Base-by-base conservation (phyloP, 2,329 filamentous ascomycete genomes). In the Zymoseptoria crescenta region DNA sequence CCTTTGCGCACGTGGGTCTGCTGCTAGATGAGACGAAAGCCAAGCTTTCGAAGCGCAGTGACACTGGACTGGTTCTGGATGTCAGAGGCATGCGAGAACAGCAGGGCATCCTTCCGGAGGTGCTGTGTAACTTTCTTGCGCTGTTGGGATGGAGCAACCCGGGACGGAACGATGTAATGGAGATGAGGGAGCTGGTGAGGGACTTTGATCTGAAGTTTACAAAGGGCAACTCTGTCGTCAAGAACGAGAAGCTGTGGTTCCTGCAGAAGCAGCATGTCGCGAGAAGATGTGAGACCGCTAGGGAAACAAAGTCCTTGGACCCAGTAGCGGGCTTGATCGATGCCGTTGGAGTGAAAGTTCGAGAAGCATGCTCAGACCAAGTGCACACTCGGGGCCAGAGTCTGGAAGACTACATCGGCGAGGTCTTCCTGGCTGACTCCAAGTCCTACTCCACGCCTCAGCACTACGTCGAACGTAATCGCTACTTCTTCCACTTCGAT, bases 201-300 rank as follows among this genome's bases (percentile, higher is more conserved):
- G 60, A 90, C 83, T 93, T 96, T 71, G 85, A 86, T 52, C 80
- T 96, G 64, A 91, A 91, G 69, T 95, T 96, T 75, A 97, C 91
- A 2, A 89, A 88, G 67, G 93, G 93, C 8, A 92, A 96, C 72
- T 90, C 92, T 6, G 87, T 88, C 13, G 89, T 96, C 19, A 85
- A 88, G 20, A 82, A 87, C 55, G 84, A 86, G 54, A 99, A 97
- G 71, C 81, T 97, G 16, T 82, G 84, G 67, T 90, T 86, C 72
- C 81, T 97, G 54, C 90, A 96, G 69, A 84, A 83, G 66, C 81
- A 83, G 52, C 89, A 93, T 69, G 81, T 80, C n/a, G 74, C 77
- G 48, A 74, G 75, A 5, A 77, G 77, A 55, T 78, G 79, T 45
- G 67, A 76, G 50, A 70, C 69, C 21, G 76, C 77, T 62, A 80